These are phyloP conservation scores for Eudorina sp. DNA, from an alignment of 139 green algal species.

Conservation along the genomic window DNA sequence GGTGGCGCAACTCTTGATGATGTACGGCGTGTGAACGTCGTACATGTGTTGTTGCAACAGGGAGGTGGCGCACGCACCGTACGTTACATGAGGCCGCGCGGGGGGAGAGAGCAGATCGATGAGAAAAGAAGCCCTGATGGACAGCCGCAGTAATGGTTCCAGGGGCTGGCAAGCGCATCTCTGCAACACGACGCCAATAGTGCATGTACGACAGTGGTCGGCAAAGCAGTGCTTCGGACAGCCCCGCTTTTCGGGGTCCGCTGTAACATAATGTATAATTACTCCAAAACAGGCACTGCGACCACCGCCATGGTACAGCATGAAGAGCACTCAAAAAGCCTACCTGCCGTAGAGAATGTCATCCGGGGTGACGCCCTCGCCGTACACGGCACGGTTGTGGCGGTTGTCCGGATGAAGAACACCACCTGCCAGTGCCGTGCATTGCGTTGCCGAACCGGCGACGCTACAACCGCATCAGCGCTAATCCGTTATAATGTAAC, in stretches of 20 bases:
- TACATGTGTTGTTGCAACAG: too few relatives aligned
- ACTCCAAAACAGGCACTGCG: neutral
- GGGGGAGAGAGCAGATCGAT: too few relatives aligned
- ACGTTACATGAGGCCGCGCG: too few relatives aligned
- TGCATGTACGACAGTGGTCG: neutral
- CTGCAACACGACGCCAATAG: neutral
- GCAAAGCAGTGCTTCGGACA: too few relatives aligned
- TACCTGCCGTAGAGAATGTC: constrained; percentile 49
- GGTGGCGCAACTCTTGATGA: constrained; percentile 9
- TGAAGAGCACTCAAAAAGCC: too few relatives aligned
- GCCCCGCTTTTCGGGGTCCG: too few relatives aligned
- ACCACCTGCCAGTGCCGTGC: constrained; percentile 30
- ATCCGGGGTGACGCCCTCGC: constrained; percentile 6
- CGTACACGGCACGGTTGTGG: constrained; percentile 47
- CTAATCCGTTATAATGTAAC: too few relatives aligned
- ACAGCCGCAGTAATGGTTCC: neutral
- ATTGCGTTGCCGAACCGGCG: too few relatives aligned
- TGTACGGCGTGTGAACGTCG: neutral
- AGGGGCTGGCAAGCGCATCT: neutral
- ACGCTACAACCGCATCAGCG: too few relatives aligned
- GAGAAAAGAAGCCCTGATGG: too few relatives aligned
- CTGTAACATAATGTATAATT: too few relatives aligned
- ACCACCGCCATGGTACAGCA: neutral
- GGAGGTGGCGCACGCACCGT: neutral
- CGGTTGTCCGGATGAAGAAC: constrained; percentile 41